Percentiles rank a stretch among this genome's conserved stretches.
Evolutionary conservation across 805 yeast species (phyloP).

Genomic region (Yamadazyma ubonensis): DNA sequence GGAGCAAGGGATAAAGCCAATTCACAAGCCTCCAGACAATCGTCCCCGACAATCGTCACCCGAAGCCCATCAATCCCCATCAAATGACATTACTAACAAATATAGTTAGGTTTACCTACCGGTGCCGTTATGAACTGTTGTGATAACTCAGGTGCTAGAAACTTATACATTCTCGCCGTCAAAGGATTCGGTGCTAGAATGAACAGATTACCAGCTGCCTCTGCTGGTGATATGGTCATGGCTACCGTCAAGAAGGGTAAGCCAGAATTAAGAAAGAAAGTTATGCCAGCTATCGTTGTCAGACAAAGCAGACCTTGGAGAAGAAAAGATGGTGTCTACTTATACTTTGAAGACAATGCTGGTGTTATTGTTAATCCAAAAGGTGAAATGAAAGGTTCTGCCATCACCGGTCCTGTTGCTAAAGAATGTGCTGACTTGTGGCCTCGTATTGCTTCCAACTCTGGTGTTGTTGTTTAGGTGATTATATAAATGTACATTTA

Average conservation of each 20-base stretch:
- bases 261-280: slow-evolving; percentile 99
- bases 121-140: slow-evolving; percentile 99
- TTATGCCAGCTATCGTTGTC: slow-evolving; percentile 99
- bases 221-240: slow-evolving; percentile 99
- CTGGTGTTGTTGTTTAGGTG: slow-evolving; percentile 98
- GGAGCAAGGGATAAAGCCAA: not conserved
- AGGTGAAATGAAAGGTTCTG: slow-evolving; percentile 99
- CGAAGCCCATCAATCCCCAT: not conserved
- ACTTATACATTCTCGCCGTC: slow-evolving; percentile 97
- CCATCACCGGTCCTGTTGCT: slow-evolving; percentile 99
- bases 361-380: slow-evolving; percentile 99
- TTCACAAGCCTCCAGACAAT: not conserved
- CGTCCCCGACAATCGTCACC: not conserved
- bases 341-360: slow-evolving; percentile 99
- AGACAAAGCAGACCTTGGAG: slow-evolving; percentile 99
- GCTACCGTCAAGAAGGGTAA: slow-evolving; percentile 99
- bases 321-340: slow-evolving; percentile 99
- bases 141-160: slow-evolving; percentile 99
- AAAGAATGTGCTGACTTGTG: slow-evolving; percentile 99
- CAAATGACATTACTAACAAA: slow-evolving; percentile 24
- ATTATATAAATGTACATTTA: slow-evolving; percentile 13
- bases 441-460: slow-evolving; percentile 99
- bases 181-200: slow-evolving; percentile 99
- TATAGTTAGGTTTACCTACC: slow-evolving; percentile 95
- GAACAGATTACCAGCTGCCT: slow-evolving; percentile 99